phyloP scores from a whole-genome alignment of 2,329 filamentous ascomycete genomes.

The Aspergillus spinulosporus region DNA sequence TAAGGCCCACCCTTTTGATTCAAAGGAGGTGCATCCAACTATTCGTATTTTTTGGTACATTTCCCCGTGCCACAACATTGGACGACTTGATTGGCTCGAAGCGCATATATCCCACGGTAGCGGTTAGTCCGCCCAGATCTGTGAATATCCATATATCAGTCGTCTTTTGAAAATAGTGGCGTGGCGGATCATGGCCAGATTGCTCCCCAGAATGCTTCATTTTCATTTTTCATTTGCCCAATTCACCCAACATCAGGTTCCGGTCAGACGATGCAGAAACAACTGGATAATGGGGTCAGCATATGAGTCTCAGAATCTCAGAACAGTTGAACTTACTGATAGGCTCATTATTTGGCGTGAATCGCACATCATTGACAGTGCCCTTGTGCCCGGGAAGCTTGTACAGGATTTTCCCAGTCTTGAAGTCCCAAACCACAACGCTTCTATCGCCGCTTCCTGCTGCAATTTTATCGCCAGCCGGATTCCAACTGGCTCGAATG shows the following conservation, averaged over 20 bases:
- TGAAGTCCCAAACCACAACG: constrained; percentile 85
- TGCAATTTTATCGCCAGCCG: constrained; percentile 79
- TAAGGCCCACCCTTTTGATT: background rate
- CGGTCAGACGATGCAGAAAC: constrained; percentile 88
- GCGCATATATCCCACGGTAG: background rate
- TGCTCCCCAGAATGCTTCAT: background rate
- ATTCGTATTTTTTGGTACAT: background rate
- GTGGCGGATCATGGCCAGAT: background rate
- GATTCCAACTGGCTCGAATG: constrained; percentile 85
- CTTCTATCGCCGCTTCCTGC: constrained; percentile 88
- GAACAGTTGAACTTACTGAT: constrained; percentile 66
- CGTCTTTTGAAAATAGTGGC: background rate
- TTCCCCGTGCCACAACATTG: background rate
- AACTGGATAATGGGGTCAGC: constrained; percentile 54
- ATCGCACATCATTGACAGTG: constrained; percentile 90
- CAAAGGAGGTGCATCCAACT: background rate
- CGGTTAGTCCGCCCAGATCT: background rate
- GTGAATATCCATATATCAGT: background rate
- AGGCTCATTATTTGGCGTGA: constrained; percentile 79
- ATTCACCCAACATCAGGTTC: constrained; percentile 78
- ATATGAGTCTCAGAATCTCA: background rate
- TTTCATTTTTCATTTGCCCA: constrained; percentile 58
- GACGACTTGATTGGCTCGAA: background rate
- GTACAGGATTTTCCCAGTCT: constrained; percentile 86
- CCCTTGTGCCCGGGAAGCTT: constrained; percentile 95